Evolutionary conservation across 1,139 yeast species (phyloP).

Genomic region (Diutina catenulata): DNA sequence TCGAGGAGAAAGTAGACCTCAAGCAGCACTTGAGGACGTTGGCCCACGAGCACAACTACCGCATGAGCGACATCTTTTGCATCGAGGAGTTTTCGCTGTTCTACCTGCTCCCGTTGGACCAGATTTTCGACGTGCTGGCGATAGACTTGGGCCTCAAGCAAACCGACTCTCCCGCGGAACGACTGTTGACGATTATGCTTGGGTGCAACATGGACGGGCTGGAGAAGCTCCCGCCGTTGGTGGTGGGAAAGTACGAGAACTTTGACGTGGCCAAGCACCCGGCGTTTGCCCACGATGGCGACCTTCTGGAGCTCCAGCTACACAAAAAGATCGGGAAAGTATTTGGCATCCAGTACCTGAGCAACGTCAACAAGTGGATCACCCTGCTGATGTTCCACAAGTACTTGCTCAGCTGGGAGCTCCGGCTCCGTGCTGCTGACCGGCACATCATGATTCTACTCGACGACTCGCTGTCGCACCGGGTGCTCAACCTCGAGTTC

Average conservation of each 20-base stretch:
- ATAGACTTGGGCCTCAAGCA: constrained; percentile 35
- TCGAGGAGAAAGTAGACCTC: constrained; percentile 41
- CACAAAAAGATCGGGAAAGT: not conserved
- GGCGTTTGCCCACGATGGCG: constrained; percentile 10
- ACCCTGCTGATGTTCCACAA: constrained; percentile 57
- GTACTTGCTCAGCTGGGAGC: constrained; percentile 49
- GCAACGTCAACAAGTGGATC: constrained; percentile 53
- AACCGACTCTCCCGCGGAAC: constrained; percentile 36
- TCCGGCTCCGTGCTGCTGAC: constrained; percentile 27
- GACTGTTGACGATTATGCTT: constrained; percentile 47
- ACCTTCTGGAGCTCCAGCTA: constrained; percentile 9
- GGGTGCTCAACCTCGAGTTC: constrained; percentile 45
- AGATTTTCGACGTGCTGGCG: constrained; percentile 37
- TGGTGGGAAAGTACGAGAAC: constrained; percentile 49
- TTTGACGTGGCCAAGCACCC: constrained; percentile 33
- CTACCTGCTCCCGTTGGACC: constrained; percentile 51
- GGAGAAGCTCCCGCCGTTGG: constrained; percentile 47
- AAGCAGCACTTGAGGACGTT: constrained; percentile 24
- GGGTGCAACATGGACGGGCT: constrained; percentile 55
- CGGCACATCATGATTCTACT: constrained; percentile 44
- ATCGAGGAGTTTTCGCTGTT: constrained; percentile 52
- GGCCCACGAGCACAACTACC: constrained; percentile 22
- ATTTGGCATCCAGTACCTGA: constrained; percentile 34
- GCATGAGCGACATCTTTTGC: constrained; percentile 45
- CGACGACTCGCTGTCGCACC: constrained; percentile 55